phyloP scores from a whole-genome alignment of 1,139 yeast species.

The Yamadazyma triangularis region DNA sequence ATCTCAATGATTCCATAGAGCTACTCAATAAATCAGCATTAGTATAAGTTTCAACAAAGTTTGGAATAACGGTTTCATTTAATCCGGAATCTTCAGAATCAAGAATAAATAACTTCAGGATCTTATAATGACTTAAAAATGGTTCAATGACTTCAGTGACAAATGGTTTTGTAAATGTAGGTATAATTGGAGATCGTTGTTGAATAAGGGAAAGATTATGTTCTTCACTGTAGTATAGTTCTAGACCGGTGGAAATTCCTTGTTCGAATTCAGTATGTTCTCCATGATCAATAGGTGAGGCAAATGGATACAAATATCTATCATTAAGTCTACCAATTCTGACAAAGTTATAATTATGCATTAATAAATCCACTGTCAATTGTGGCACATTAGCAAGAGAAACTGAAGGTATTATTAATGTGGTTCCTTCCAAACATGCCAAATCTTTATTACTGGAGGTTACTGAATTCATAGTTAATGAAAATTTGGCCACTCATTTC shows the following conservation, averaged over 20 bases:
- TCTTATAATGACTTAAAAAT: slow-evolving; percentile 34
- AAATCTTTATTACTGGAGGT: too few species aligned
- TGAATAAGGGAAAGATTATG: slow-evolving; percentile 58
- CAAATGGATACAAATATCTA: slow-evolving; percentile 70
- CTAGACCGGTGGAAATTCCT: slow-evolving; percentile 60
- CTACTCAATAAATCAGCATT: slow-evolving; percentile 29
- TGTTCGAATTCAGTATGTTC: slow-evolving; percentile 5
- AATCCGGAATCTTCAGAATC: slow-evolving; percentile 73
- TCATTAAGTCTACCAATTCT: slow-evolving; percentile 57
- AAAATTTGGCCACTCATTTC: too few species aligned
- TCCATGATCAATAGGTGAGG: slow-evolving; percentile 63
- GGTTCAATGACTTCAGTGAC: slow-evolving; percentile 46
- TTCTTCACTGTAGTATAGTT: slow-evolving; percentile 43
- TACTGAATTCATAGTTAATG: too few species aligned
- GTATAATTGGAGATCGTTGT: slow-evolving; percentile 79
- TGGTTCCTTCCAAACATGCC: not conserved
- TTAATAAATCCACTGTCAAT: slow-evolving; percentile 65
- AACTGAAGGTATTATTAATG: slow-evolving; percentile 67
- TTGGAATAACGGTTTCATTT: slow-evolving; percentile 20
- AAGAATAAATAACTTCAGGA: slow-evolving; percentile 50
- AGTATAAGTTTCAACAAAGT: slow-evolving; percentile 27
- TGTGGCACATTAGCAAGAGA: slow-evolving; percentile 92
- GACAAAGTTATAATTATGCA: slow-evolving; percentile 54
- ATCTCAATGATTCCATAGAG: slow-evolving; percentile 27
- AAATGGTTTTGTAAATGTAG: slow-evolving; percentile 53